A percentile compares a stretch with the other conserved stretches of the same genome.
phyloP scores from a whole-genome alignment of 352 stramenopile genomes.

The Pythium myriotylum region DNA sequence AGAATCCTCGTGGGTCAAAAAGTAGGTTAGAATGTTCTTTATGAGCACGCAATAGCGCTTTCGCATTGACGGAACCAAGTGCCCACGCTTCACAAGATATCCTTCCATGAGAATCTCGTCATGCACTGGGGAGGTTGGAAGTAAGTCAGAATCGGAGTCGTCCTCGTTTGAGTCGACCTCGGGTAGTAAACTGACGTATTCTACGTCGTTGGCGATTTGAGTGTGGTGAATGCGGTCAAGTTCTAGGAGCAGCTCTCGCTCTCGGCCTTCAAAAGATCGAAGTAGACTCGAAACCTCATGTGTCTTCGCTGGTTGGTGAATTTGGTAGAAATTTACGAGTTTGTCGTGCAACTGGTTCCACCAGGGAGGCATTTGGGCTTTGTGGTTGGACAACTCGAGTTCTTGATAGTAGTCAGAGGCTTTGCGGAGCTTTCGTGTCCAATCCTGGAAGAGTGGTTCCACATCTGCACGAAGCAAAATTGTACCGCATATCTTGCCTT shows the following conservation, averaged over 20 bases:
- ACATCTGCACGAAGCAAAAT: conserved; percentile 29
- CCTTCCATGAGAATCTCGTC: conserved; percentile 62
- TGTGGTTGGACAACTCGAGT: not conserved
- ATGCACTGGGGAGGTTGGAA: too few species aligned
- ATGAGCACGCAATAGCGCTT: conserved; percentile 75
- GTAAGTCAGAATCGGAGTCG: not conserved
- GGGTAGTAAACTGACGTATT: conserved; percentile 30
- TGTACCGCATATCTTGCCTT: conserved; percentile 16
- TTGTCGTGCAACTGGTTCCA: conserved; percentile 36
- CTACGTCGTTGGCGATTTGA: conserved; percentile 36
- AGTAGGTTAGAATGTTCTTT: conserved; percentile 60
- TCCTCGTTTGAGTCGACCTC: conserved; percentile 6
- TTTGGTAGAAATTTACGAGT: conserved; percentile 86
- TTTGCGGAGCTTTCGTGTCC: conserved; percentile 21
- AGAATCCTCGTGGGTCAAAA: conserved; percentile 71
- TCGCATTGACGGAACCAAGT: conserved; percentile 73
- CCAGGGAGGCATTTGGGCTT: conserved; percentile 9
- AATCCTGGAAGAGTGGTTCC: conserved; percentile 23
- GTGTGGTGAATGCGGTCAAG: conserved; percentile 75
- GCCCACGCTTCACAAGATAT: conserved; percentile 74
- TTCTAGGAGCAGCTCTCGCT: conserved; percentile 50
- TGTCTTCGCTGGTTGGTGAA: conserved; percentile 87
- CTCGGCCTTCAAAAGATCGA: conserved; percentile 55
- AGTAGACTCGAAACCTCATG: conserved; percentile 70
- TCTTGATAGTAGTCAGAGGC: conserved; percentile 14